Evolutionary conservation across 305 asterid genomes (phyloP).

Genomic region (Fraxinus nigra): DNA sequence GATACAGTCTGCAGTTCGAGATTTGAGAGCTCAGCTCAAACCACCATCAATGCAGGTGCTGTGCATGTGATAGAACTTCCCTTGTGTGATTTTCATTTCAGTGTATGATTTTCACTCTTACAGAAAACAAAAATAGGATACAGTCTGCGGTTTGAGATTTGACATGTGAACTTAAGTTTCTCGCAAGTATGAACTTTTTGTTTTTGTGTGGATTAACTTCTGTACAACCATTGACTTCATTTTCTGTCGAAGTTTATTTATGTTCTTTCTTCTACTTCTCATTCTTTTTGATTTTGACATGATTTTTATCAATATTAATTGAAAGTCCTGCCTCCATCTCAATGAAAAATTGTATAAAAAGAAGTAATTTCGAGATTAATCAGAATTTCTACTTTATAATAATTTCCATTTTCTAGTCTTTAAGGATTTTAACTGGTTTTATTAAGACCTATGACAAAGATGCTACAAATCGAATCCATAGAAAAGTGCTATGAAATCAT

Average conservation of each 20-base stretch:
- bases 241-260: background rate
- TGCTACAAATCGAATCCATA: background rate
- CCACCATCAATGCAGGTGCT: conserved; percentile 92
- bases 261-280: background rate
- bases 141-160: background rate
- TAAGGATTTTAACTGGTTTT: background rate
- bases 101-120: conserved; percentile 11
- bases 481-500: background rate
- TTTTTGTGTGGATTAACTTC: background rate
- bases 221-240: background rate
- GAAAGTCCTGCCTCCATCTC: background rate
- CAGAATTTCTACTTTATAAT: background rate
- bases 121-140: background rate
- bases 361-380: background rate
- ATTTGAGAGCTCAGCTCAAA: conserved; percentile 84
- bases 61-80: conserved; percentile 1
- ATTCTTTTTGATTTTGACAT: background rate
- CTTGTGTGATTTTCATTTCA: background rate
- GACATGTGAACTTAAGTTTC: background rate
- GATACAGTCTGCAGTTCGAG: conserved; percentile 77
- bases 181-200: background rate
- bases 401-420: background rate
- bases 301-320: background rate
- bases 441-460: background rate
- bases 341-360: background rate